Evolutionary conservation across 108 stramenopile genomes (phyloP).

Genomic region (Phaeodactylum tricornutum): DNA sequence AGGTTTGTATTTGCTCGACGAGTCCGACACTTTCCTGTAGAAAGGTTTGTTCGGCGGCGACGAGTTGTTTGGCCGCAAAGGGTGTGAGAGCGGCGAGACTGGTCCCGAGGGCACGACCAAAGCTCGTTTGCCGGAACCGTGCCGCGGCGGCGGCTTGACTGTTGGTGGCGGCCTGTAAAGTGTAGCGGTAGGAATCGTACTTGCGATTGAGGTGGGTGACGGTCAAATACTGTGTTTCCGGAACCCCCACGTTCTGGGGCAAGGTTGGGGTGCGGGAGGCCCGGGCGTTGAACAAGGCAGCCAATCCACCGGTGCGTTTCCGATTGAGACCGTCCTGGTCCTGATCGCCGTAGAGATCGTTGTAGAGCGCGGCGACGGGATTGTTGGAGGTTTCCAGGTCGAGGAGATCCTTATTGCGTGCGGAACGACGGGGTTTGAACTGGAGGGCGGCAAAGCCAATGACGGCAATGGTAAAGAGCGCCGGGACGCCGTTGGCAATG

Average conservation of each 20-base stretch:
- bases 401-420: not conserved
- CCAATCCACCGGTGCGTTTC: slow-evolving; percentile 1
- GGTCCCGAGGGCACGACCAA: slow-evolving; percentile 46
- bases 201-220: slow-evolving; percentile 61
- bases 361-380: slow-evolving; percentile 59
- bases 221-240: slow-evolving; percentile 39
- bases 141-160: slow-evolving; percentile 59
- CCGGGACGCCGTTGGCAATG: slow-evolving; percentile 37
- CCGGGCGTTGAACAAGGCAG: slow-evolving; percentile 6
- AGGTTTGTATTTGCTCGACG: slow-evolving; percentile 16
- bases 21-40: slow-evolving; percentile 34
- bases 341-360: slow-evolving; percentile 57
- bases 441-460: slow-evolving; percentile 18
- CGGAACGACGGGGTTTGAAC: not conserved
- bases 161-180: slow-evolving; percentile 49
- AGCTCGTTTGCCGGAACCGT: slow-evolving; percentile 36
- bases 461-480: slow-evolving; percentile 23
- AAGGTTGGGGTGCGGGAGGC: slow-evolving; percentile 5
- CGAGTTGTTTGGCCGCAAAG: not conserved
- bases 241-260: slow-evolving; percentile 55
- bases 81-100: slow-evolving; percentile 7
- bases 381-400: too few relatives aligned
- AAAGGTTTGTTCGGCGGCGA: slow-evolving; percentile 47
- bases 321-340: slow-evolving; percentile 5
- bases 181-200: slow-evolving; percentile 64